Base-by-base conservation (phyloP, 2,329 filamentous ascomycete species). In the Graphium sp. region DNA sequence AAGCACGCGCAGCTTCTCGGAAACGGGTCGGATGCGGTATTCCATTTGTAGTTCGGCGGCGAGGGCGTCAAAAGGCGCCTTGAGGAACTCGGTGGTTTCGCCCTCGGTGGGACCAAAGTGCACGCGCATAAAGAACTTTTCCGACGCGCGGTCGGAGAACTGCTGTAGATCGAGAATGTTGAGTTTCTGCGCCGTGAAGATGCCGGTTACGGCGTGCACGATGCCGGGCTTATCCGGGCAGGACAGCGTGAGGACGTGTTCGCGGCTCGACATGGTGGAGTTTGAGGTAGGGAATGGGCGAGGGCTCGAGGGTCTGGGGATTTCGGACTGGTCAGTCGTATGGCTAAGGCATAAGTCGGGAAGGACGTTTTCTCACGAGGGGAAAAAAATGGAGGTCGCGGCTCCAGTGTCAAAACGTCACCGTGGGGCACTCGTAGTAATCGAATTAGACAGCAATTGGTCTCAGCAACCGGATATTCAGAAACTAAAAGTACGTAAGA, bases 71-170 rank as follows among this genome's bases (percentile, higher is more conserved):
- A 87, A 74, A 6, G 67, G 62, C 32, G 47, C 49, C 6, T 45
- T 49, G 26, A 83, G 56, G 37, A 65, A 52, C 13, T 58, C 58
- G 27, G 58, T 66, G 35, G 53, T 60, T 13, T 28, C 20, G n/a
- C 31, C 32, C 13, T 29, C 30, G 5, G 59, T 60, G 34, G 76
- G 67, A 7, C 71, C 75, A 42, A 87, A 87, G 51, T 85, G 80
- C 41, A 87, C 78, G 47, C 81, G 70, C 81, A 89, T 87, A 58
- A 89, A 89, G 60, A 89, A 89, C 33, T 66, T 75, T 46, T 78
- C 58, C 13, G 74, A 78, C 15, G 60, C 66, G 16, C 73, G 69
- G 52, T 87, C 81, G 23, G 73, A 78, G 60, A 82, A 89, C 55
- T 89, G 81, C 54, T 84, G 80, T 37, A 84, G 67, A 53, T 89